A percentile compares a stretch with the other conserved stretches of the same genome.
Evolutionary conservation across 2,329 filamentous ascomycete species (phyloP).

Genomic region (Colletotrichum orbiculare): DNA sequence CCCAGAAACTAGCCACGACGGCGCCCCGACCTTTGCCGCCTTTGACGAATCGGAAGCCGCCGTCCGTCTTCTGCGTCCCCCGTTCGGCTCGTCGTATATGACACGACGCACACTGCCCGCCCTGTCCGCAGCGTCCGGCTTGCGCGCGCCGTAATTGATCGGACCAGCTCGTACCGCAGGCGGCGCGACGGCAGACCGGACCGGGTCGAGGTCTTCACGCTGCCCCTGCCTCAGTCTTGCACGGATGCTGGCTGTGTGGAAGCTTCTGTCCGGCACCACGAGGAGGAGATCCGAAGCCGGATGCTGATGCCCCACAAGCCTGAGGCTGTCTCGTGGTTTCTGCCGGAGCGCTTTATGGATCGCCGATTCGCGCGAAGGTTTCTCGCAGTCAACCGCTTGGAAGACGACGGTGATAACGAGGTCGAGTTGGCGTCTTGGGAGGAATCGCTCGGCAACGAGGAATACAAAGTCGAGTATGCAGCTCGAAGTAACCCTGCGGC

Average conservation of each 20-base stretch:
- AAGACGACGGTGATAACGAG: not conserved
- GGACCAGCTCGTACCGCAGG: not conserved
- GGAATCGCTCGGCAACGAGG: not conserved
- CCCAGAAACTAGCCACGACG: no score
- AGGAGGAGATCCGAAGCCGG: constrained; percentile 1
- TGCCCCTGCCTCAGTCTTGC: not conserved
- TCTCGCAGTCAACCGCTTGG: not conserved
- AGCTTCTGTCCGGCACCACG: not conserved
- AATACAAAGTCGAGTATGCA: not conserved
- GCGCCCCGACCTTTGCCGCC: no score
- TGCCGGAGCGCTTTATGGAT: constrained; percentile 16
- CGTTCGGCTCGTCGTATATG: no score
- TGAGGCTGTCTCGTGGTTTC: constrained; percentile 4
- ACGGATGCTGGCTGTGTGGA: not conserved
- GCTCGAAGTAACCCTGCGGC: not conserved
- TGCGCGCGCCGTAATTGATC: constrained; percentile 5
- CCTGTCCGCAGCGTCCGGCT: not conserved
- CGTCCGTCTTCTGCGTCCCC: not conserved
- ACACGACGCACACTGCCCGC: no score
- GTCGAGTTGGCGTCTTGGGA: constrained; percentile 10
- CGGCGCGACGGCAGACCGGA: not conserved
- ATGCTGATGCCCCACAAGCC: not conserved
- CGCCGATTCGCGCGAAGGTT: not conserved
- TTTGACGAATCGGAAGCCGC: not conserved
- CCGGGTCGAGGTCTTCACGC: constrained; percentile 13